Conservation (phyloP, 441 rosid species). For the Populus tomentosa region DNA sequence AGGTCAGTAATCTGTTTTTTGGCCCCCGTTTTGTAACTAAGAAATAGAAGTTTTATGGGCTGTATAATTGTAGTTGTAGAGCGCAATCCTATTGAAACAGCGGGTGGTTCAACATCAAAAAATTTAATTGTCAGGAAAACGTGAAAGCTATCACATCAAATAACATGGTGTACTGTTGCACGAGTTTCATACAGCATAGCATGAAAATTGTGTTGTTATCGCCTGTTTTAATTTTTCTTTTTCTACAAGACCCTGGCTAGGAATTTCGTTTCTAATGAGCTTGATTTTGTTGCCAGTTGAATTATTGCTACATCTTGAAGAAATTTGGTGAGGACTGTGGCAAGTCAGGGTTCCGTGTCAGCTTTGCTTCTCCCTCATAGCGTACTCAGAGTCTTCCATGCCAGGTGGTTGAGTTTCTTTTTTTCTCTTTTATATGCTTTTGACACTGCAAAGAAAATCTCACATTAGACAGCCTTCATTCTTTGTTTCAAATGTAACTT, state of each 20-base stretch:
- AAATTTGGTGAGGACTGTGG: conserved; percentile 58
- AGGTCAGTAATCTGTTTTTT: conserved; percentile 48
- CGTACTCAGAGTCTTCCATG: conserved; percentile 6
- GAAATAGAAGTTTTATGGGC: background rate
- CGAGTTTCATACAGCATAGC: background rate
- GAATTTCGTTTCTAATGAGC: background rate
- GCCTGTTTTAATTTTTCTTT: background rate
- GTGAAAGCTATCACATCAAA: background rate
- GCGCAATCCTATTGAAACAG: background rate
- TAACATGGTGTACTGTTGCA: background rate
- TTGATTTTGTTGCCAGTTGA: conserved; percentile 47
- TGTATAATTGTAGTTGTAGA: background rate
- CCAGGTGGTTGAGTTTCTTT: conserved; percentile 23
- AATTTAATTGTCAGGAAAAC: background rate
- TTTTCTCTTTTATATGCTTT: background rate
- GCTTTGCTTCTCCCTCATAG: conserved; percentile 55
- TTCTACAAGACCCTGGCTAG: background rate
- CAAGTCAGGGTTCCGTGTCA: conserved; percentile 59
- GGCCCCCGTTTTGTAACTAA: background rate
- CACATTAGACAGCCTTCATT: conserved; percentile 11
- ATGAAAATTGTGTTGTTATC: background rate
- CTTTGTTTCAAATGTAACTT: conserved; percentile 6
- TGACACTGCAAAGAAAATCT: conserved; percentile 7
- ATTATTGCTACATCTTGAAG: conserved; percentile 80
- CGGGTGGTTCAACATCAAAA: background rate